Evolutionary conservation across 768 basidiomycete genomes (phyloP), one percentile per base, ranked within the genome.

Genomic region (Coprinopsis sp.): DNA sequence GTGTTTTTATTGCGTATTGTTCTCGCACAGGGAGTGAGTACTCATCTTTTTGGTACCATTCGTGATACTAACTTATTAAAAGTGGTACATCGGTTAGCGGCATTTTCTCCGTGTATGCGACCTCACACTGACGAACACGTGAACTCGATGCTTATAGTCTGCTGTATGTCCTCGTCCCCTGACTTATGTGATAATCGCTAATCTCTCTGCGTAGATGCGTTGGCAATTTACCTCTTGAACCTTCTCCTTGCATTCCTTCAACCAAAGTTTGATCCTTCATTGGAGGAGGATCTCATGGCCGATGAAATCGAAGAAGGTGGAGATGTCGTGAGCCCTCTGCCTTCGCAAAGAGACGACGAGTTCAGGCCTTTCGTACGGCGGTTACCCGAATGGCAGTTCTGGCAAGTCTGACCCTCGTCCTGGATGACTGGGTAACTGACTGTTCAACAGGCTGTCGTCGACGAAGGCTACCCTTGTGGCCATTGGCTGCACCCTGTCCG

Each of bases 321-420:
- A 2, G 73, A 74, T n/a, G 78, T 75, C 7, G 49, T 64, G 18
- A 70, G 64, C 51, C 74, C 82, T 1, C 74, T 89, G 21, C 88
- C 87, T 56, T 81, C 69, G 68, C 67, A 73, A 49, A 68, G 72
- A 40, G 95, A 99, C 60, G 96, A 97, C 53, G 96, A 99, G 60
- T 98, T 99, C 68, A 73, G 94, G 50, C 96, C 96, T 4, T 99
- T 99, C 64, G 93, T 99, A 48, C 74, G 96, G 54, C 74, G 96
- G 46, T 69, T 99, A 52, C 96, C 96, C 27, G 92, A 95, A 69
- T 95, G 92, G 90, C 88, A 94, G 62, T 94, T 94, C 65, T 95
- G 92, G 91, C 90, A 54, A 54, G 76, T 65, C 4, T 21, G 25
- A 16, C 33, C 33, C 37, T 12, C 31, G 5, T 36, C 12, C 33